Evolutionary conservation across 805 yeast genomes (phyloP).

Genomic region (Priceomyces carsonii): DNA sequence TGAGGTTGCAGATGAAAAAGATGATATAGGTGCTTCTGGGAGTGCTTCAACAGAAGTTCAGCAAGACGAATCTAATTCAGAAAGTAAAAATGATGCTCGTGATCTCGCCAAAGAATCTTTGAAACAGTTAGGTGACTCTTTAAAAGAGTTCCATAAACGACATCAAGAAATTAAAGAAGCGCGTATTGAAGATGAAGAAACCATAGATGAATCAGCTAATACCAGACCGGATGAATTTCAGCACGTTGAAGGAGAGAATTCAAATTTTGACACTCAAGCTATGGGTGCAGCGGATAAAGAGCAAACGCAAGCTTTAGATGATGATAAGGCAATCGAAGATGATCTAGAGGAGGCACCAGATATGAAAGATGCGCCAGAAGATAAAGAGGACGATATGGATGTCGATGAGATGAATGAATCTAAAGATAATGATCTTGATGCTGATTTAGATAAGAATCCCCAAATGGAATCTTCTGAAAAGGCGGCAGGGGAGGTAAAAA

Average conservation of each 20-base stretch:
- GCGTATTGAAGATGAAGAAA: slow-evolving; percentile 45
- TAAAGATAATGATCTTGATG: slow-evolving; percentile 26
- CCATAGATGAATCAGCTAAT: slow-evolving; percentile 53
- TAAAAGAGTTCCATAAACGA: slow-evolving; percentile 89
- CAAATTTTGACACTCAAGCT: slow-evolving; percentile 85
- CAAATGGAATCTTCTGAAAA: slow-evolving; percentile 49
- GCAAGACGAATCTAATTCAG: slow-evolving; percentile 32
- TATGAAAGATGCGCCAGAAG: slow-evolving; percentile 33
- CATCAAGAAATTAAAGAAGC: slow-evolving; percentile 84
- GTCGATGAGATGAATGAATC: no score
- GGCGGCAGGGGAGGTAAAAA: slow-evolving; percentile 52
- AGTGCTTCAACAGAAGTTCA: slow-evolving; percentile 40
- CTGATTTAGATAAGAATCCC: slow-evolving; percentile 30
- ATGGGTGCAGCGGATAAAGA: slow-evolving; percentile 86
- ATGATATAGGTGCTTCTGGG: slow-evolving; percentile 71
- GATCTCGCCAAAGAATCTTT: slow-evolving; percentile 74
- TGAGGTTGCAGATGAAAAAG: slow-evolving; percentile 56
- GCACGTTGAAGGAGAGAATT: slow-evolving; percentile 77
- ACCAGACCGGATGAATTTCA: slow-evolving; percentile 84
- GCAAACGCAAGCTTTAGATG: slow-evolving; percentile 73
- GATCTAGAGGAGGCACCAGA: slow-evolving; percentile 37
- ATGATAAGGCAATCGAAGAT: slow-evolving; percentile 80
- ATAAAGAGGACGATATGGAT: slow-evolving; percentile 27
- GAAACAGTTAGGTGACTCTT: slow-evolving; percentile 86
- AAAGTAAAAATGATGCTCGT: slow-evolving; percentile 52